Base-by-base conservation (phyloP, 495 filamentous ascomycete species). In the Hyaloscypha bicolor region DNA sequence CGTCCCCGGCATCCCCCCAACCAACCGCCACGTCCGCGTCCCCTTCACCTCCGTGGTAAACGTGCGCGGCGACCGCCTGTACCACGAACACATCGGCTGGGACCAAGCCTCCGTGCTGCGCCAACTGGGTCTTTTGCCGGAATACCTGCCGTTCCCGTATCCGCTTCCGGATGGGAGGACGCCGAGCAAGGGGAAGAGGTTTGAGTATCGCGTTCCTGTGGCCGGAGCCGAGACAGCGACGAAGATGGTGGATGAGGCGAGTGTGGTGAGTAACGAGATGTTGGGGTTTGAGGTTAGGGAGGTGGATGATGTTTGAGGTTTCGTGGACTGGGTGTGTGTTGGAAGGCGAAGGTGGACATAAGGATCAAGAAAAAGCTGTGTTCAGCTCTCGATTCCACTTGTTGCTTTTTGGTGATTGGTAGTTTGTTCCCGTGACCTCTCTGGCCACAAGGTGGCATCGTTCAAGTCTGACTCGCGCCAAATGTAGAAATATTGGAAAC, bases 81-180 rank as follows among this genome's bases (percentile, higher is more conserved):
- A 88, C 73, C 88, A 91, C 61, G 93, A 97, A 76, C 90, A 94
- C 71, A 88, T 94, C 21, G 89, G 91, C 69, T 97, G 93, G 93
- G 93, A 96, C 72, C 93, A 96, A 74, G 92, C 90, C 1, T 89
- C 86, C 19, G 89, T 94, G 3, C 77, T 97, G 0, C 83, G 89
- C 22, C 93, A 96, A 76, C 77, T 92, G 0, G 92, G 92, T 0
- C 73, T 96, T 56, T 73, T 97, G 45, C 82, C 88, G 72, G 69
- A 90, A 80, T 76, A 85, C 77, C 71, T 80, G 6, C 81, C 83
- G 2, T 89, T 84, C 61, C 86, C 87, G 9, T 86, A 88, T 71
- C 63, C 80, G 0, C 63, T 87, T 2, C 76, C 82, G 0, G 77
- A 75, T 55, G 83, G 80, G 5, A 62, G 66, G n/a, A 31, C 62